Conservation (phyloP, 169 alveolate genomes). For the Plasmodium billcollinsi region DNA sequence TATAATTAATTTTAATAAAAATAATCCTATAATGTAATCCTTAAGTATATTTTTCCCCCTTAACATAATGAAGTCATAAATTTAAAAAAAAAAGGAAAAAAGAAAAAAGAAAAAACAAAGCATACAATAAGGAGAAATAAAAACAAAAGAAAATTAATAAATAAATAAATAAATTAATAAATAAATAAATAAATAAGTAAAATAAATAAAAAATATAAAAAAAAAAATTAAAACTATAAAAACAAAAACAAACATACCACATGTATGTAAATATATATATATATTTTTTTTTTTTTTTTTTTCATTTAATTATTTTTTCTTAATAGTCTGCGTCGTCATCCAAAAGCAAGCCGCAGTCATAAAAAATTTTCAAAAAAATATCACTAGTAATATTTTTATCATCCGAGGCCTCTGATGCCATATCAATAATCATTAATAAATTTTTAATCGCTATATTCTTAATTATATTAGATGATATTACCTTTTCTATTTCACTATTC, state of each 20-base stretch:
- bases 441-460: slow-evolving; percentile 58
- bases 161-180: neutral
- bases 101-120: no score
- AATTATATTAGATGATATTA: slow-evolving; percentile 28
- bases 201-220: slow-evolving; percentile 1
- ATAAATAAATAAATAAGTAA: neutral
- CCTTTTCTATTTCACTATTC: slow-evolving; percentile 23
- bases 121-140: no score
- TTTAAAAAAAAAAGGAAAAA: no score
- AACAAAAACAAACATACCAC: slow-evolving; percentile 11
- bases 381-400: slow-evolving; percentile 51
- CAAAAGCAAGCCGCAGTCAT: slow-evolving; percentile 57
- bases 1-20: no score
- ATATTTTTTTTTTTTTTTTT: neutral
- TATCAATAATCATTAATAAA: slow-evolving; percentile 51
- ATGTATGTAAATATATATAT: neutral
- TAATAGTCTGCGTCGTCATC: slow-evolving; percentile 51
- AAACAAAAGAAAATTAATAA: no score
- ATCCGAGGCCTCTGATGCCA: slow-evolving; percentile 62
- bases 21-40: no score
- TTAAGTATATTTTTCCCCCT: no score
- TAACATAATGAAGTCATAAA: no score
- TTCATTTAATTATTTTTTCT: neutral
- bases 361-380: slow-evolving; percentile 34
- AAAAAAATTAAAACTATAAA: slow-evolving; percentile 15